A percentile compares a stretch with the other conserved stretches of the same genome.
phyloP scores from a whole-genome alignment of 1,284 basidiomycete genomes.

The Malassezia caprae region DNA sequence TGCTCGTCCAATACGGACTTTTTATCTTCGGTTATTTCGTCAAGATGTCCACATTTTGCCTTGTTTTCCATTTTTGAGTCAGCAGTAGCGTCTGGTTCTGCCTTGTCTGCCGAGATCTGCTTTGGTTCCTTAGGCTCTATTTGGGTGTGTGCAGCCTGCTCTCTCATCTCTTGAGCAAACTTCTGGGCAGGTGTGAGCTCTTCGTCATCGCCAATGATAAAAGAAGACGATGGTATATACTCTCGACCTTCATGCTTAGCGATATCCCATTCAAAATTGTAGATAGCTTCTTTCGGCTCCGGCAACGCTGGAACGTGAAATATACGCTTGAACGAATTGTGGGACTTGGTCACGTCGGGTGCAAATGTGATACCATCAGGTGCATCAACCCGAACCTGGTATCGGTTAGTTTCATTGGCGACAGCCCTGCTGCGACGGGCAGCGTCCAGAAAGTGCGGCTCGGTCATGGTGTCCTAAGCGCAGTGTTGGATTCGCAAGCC shows the following conservation, averaged over 20 bases:
- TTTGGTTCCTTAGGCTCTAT: background rate
- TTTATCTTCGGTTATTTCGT: background rate
- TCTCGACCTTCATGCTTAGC: constrained; percentile 4
- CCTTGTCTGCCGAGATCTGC: background rate
- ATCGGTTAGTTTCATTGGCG: background rate
- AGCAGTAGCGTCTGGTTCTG: background rate
- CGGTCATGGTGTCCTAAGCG: constrained; percentile 2
- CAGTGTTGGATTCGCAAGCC: background rate
- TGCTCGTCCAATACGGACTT: background rate
- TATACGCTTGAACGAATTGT: constrained; percentile 35
- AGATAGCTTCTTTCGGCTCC: constrained; percentile 16
- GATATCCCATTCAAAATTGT: constrained; percentile 31
- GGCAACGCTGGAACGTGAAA: constrained; percentile 27
- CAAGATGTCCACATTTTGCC: background rate
- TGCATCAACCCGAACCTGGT: constrained; percentile 37
- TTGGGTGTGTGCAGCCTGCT: background rate
- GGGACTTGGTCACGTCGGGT: constrained; percentile 30
- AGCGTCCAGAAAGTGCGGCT: constrained; percentile 12
- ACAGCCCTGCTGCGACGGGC: background rate
- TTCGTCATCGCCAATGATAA: constrained; percentile 19
- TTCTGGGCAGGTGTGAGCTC: constrained; percentile 6
- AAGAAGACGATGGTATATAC: background rate
- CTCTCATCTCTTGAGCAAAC: constrained; percentile 3
- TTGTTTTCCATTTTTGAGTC: background rate
- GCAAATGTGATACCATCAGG: constrained; percentile 42